phyloP scores from a whole-genome alignment of 305 asterid species.

The Solanum chacoense region DNA sequence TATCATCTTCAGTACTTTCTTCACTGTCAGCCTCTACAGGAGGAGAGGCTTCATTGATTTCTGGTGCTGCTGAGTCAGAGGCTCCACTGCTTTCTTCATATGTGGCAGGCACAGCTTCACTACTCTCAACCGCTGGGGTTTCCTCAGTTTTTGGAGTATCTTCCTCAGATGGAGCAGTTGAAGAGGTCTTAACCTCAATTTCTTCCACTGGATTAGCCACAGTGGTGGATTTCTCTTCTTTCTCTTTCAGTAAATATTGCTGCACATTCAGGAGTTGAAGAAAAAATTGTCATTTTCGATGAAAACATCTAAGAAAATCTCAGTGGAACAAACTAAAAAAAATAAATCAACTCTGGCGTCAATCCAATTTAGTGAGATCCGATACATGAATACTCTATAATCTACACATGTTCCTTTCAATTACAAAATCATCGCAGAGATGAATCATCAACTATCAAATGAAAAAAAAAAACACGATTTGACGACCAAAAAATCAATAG shows the following conservation, averaged over 20 bases:
- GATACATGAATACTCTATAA: not conserved
- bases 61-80: slow-evolving; percentile 27
- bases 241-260: slow-evolving; percentile 68
- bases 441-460: not conserved
- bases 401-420: not conserved
- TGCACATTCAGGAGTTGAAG: slow-evolving; percentile 9
- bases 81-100: slow-evolving; percentile 26
- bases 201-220: slow-evolving; percentile 32
- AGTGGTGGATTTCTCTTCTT: slow-evolving; percentile 23
- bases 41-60: slow-evolving; percentile 31
- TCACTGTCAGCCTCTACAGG: slow-evolving; percentile 30
- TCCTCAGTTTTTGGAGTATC: slow-evolving; percentile 26
- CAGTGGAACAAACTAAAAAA: not conserved
- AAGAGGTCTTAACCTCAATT: slow-evolving; percentile 26
- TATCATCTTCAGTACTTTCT: slow-evolving; percentile 49
- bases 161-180: slow-evolving; percentile 26
- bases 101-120: slow-evolving; percentile 33
- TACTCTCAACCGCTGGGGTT: slow-evolving; percentile 27
- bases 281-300: not conserved
- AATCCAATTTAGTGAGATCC: not conserved
- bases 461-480: not conserved
- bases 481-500: not conserved
- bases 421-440: not conserved
- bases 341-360: not conserved
- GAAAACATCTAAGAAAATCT: not conserved